Conservation (phyloP, 495 filamentous ascomycete species). For the Penicillium simplicissimum region DNA sequence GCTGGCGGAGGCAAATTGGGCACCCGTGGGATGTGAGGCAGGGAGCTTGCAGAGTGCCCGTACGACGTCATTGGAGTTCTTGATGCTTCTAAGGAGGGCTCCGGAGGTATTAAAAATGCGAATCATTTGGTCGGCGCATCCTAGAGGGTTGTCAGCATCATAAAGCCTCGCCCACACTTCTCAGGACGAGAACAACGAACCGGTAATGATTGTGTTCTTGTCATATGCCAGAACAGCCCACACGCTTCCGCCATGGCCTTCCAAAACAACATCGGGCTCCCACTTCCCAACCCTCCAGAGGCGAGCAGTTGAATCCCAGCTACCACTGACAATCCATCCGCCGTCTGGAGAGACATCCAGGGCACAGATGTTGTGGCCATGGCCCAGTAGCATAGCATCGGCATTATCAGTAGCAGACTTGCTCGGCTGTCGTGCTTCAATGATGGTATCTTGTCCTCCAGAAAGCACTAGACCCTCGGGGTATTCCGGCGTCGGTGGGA, state of each 20-base stretch:
- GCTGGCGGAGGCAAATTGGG: constrained; percentile 84
- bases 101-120: constrained; percentile 74
- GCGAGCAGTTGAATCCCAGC: constrained; percentile 87
- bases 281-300: constrained; percentile 76
- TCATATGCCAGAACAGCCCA: constrained; percentile 91
- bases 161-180: no score
- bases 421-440: constrained; percentile 78
- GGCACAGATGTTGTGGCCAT: constrained; percentile 81
- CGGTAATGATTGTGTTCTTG: constrained; percentile 78
- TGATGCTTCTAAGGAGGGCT: constrained; percentile 63
- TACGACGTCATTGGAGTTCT: constrained; percentile 76
- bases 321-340: constrained; percentile 80
- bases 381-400: constrained; percentile 81
- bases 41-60: constrained; percentile 83
- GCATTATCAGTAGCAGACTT: constrained; percentile 70
- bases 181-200: constrained; percentile 29
- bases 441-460: constrained; percentile 86
- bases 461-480: constrained; percentile 84
- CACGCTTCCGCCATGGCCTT: constrained; percentile 77
- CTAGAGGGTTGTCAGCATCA: constrained; percentile 34
- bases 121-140: constrained; percentile 85
- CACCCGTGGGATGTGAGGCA: constrained; percentile 71
- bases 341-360: constrained; percentile 74
- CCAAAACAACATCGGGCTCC: constrained; percentile 69
- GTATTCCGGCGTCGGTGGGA: constrained; percentile 66